Evolutionary conservation across 2,329 filamentous ascomycete species (phyloP).

Genomic region (Thelonectria rubi): DNA sequence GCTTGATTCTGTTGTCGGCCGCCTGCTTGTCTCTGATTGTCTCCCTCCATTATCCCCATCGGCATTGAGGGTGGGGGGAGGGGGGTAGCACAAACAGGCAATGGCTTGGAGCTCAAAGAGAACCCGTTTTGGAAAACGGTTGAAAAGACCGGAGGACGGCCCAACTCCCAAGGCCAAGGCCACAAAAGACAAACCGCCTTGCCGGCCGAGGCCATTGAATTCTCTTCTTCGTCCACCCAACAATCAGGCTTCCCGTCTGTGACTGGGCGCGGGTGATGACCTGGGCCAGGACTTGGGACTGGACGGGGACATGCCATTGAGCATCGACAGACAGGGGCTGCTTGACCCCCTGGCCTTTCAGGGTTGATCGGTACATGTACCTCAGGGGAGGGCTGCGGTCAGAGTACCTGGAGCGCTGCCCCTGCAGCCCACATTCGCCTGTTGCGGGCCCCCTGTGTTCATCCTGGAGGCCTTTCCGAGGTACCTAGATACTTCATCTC

Average conservation of each 20-base stretch:
- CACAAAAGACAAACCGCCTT: neutral
- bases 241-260: neutral
- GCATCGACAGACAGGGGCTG: slow-evolving; percentile 15
- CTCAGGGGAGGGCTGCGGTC: neutral
- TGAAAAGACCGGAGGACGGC: neutral
- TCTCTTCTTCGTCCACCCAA: neutral
- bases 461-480: slow-evolving; percentile 18
- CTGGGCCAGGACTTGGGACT: neutral
- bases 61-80: neutral
- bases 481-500: slow-evolving; percentile 15
- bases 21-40: slow-evolving; percentile 19
- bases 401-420: slow-evolving; percentile 19
- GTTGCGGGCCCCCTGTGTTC: slow-evolving; percentile 2
- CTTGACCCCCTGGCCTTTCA: slow-evolving; percentile 3
- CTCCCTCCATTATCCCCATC: neutral
- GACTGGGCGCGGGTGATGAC: neutral
- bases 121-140: neutral
- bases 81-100: neutral
- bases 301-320: slow-evolving; percentile 20
- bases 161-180: neutral
- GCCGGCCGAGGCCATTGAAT: neutral
- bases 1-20: slow-evolving; percentile 13
- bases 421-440: slow-evolving; percentile 11
- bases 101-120: neutral
- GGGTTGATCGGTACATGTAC: slow-evolving; percentile 17